Conservation (phyloP, 129 eudicot species). For the Apium graveolens region DNA sequence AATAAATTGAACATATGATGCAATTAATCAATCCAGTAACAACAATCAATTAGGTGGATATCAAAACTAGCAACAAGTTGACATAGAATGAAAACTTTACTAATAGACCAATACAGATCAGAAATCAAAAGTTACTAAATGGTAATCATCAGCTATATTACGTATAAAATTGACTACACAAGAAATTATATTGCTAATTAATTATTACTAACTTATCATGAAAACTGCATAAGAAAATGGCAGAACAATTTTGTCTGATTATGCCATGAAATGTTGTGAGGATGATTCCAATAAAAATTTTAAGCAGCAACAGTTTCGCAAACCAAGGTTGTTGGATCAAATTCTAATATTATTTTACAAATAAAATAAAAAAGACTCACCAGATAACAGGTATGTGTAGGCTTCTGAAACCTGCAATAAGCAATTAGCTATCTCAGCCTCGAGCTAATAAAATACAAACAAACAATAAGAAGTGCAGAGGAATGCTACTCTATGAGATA, state of each 20-base stretch:
- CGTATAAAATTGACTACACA: neutral
- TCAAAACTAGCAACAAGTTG: neutral
- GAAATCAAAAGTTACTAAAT: neutral
- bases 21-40: neutral
- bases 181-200: neutral
- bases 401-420: conserved; percentile 78
- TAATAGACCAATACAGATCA: neutral
- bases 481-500: neutral
- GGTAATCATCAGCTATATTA: neutral
- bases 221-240: neutral
- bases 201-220: neutral
- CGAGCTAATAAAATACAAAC: neutral
- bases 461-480: neutral
- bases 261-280: neutral
- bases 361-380: conserved; percentile 22
- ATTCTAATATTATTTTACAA: neutral
- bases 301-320: neutral
- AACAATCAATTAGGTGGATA: neutral
- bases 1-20: neutral
- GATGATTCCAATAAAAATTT: neutral
- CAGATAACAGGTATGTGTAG: conserved; percentile 53
- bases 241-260: neutral
- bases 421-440: neutral
- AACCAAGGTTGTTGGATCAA: neutral
- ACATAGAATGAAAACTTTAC: neutral